A percentile compares a stretch with the other conserved stretches of the same genome.
phyloP scores from a whole-genome alignment of 306 rosid species.

The Rubus parviflorus region DNA sequence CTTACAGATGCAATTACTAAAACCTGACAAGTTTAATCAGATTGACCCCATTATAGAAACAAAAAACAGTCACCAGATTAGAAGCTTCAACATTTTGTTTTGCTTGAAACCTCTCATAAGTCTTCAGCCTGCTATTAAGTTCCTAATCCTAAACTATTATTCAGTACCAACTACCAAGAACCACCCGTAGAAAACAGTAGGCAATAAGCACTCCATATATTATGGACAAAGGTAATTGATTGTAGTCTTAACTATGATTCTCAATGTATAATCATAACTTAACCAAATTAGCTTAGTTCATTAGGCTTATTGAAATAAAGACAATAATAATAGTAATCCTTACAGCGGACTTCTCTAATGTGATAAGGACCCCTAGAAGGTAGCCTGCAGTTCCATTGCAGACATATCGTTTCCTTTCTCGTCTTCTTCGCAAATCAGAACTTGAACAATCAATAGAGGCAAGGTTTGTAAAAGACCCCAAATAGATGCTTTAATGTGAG shows the following conservation, averaged over 20 bases:
- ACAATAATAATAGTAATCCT: neutral
- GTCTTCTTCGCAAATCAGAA: neutral
- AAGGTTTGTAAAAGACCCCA: neutral
- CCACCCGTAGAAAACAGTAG: neutral
- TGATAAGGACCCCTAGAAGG: neutral
- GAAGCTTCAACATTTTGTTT: neutral
- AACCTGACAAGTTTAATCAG: neutral
- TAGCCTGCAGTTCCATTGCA: conserved; percentile 7
- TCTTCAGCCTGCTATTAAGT: neutral
- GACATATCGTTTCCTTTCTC: neutral
- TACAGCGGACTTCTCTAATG: neutral
- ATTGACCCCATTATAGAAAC: conserved; percentile 11
- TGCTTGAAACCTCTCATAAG: neutral
- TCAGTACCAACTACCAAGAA: neutral
- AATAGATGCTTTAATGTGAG: neutral
- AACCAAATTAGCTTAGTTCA: neutral
- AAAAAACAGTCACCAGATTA: neutral
- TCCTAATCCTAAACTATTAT: neutral
- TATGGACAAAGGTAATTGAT: neutral
- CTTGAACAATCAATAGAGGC: neutral
- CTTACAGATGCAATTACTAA: neutral
- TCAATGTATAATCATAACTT: neutral
- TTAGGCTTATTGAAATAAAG: neutral
- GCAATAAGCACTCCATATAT: neutral
- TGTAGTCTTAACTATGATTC: neutral